Evolutionary conservation across 192 early-diverging fungal genomes (phyloP), one percentile per base, ranked within the genome.

Genomic region (Entophlyctis helioformis): DNA sequence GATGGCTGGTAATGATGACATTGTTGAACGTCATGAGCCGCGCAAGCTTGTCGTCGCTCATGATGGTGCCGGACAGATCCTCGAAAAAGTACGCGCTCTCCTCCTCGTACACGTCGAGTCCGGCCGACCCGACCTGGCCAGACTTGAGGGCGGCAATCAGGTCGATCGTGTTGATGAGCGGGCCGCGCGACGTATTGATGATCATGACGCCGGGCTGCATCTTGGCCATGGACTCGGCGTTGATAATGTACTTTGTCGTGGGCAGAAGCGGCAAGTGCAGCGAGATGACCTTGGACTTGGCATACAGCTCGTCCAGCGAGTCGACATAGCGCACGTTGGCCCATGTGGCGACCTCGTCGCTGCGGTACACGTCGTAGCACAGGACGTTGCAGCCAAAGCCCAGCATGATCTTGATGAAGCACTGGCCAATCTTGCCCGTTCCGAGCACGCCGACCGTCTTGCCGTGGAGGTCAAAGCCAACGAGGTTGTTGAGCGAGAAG

Each of bases 91-190:
- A 53, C 23, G 0, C 26, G 20, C 44, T 48, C 54, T 68, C 66
- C n/a, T 59, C 55, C 50, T 72, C 69, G 40, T 70, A 71, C 8
- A 72, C 69, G 48, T 72, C 69, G 33, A 72, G 53, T n/a, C 69
- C 65, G n/a, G 62, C 62, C 6, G 34, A 37, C 11, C 64, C 53
- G 22, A 72, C 46, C 23, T 66, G 47, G 29, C 69, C 66, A 1
- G 46, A 42, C 51, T 72, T 72, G 16, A 72, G 38, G 22, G 34
- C 67, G 3, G 59, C 37, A 19, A 72, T 59, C 9, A 72, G 47
- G 3, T 29, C 61, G 18, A 26, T 10, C 15, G 69, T 69, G 41
- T 72, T 36, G 42, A 72, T 39, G 16, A 72, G 46, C 22, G 53
- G 54, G 15, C 69, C 69, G 19, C 56, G 43, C 0, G 55, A 59